Evolutionary conservation across 2,329 filamentous ascomycete genomes (phyloP), one percentile per base, ranked within the genome.

Genomic region (Apiospora phragmitis): DNA sequence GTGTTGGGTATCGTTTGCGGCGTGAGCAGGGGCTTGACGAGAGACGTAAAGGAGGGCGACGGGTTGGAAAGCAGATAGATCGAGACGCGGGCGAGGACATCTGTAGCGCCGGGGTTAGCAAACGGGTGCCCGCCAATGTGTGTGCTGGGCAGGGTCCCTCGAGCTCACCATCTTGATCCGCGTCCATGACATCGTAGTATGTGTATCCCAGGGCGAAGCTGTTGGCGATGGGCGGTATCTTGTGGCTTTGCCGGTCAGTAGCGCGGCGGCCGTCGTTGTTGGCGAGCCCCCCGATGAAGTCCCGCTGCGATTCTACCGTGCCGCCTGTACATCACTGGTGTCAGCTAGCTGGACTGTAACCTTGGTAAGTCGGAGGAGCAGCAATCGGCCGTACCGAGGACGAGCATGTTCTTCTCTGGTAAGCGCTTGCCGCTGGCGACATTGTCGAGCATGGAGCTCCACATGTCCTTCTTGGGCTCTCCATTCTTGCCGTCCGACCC

Each of bases 121-220:
- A 55, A 26, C 45, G 43, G 68, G 88, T 26, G 91, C 38, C 94
- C 82, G 97, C 94, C 94, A 59, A 41, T 12, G 14, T 29, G n/a
- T 47, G 68, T 78, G 66, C 79, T 73, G 42, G 49, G 62, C 35
- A 62, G 16, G 35, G 21, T 41, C 16, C 35, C 35, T 32, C 21
- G 14, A 65, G 77, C 81, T 71, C 82, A 94, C 93, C 93, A 86
- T 98, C 95, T 81, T 97, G 94, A 79, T 98, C 95, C 70, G 94
- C 92, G 81, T 98, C 95, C 47, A 97, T 87, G 47, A 98, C 94
- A 82, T 98, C 94, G 80, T 97, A 94, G 83, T 97, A 98, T 69
- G 95, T 97, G 80, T 98, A 98, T 68, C 95, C 95, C 71, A 98
- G 84, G 14, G 95, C 95, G 81, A 97, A 97, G 79, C 92, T 93